Evolutionary conservation across 129 eudicot genomes (phyloP).

Genomic region (Tagetes patula): DNA sequence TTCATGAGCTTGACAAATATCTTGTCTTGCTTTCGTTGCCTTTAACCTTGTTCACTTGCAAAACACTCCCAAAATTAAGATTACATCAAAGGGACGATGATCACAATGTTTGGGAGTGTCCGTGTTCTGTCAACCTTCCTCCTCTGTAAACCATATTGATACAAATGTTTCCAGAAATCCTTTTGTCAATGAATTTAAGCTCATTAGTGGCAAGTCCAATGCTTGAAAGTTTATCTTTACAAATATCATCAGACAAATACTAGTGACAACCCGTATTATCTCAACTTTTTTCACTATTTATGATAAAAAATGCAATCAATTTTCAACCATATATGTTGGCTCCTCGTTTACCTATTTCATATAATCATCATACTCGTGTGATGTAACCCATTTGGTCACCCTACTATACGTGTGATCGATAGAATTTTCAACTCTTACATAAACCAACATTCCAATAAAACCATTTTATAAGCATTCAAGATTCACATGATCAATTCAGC

Average conservation of each 20-base stretch:
- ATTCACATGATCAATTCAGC: too few species aligned
- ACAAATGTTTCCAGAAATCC: not conserved
- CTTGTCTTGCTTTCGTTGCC: not conserved
- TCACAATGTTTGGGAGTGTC: not conserved
- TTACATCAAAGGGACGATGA: not conserved
- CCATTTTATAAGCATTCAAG: too few species aligned
- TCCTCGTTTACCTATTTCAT: too few species aligned
- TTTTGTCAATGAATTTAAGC: not conserved
- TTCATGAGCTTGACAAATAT: too few species aligned
- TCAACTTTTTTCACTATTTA: too few species aligned
- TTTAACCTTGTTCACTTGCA: slow-evolving; percentile 20
- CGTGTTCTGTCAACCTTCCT: not conserved
- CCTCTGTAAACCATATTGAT: not conserved
- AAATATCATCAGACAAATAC: not conserved
- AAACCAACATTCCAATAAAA: too few species aligned
- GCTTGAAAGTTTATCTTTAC: not conserved
- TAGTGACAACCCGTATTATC: too few species aligned
- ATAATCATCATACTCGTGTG: too few species aligned
- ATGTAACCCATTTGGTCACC: too few species aligned
- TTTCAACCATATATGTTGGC: too few species aligned
- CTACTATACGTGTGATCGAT: too few species aligned
- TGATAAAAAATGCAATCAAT: not conserved
- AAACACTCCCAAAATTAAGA: slow-evolving; percentile 14
- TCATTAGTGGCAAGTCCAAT: not conserved
- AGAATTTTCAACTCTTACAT: too few species aligned